Evolutionary conservation across 306 rosid genomes (phyloP).

Genomic region (Styphnolobium japonicum): DNA sequence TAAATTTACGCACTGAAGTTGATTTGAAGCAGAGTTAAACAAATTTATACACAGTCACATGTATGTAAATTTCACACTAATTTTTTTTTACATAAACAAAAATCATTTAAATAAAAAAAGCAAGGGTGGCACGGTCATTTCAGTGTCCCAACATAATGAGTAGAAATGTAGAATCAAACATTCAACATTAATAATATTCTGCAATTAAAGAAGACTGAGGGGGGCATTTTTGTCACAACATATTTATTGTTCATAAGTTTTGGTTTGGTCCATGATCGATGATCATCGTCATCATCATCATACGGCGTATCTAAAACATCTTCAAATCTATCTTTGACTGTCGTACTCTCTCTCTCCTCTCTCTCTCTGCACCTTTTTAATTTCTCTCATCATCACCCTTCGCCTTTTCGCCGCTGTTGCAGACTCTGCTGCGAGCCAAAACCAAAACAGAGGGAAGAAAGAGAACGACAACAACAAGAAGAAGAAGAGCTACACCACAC

Average conservation of each 20-base stretch:
- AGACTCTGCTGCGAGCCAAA: slow-evolving; percentile 30
- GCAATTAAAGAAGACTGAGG: slow-evolving; percentile 21
- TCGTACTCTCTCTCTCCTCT: slow-evolving; percentile 45
- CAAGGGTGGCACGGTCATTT: neutral
- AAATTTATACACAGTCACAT: too few relatives aligned
- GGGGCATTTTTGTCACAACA: slow-evolving; percentile 32
- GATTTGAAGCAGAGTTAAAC: too few relatives aligned
- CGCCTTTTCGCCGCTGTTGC: slow-evolving; percentile 76
- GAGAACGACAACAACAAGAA: neutral
- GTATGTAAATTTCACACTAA: too few relatives aligned
- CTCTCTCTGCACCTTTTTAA: slow-evolving; percentile 23
- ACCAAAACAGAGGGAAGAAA: neutral
- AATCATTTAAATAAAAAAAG: too few relatives aligned
- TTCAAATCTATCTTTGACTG: slow-evolving; percentile 85
- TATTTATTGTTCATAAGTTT: neutral
- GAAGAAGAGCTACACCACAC: too few relatives aligned
- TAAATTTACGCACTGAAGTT: too few relatives aligned
- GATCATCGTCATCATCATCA: slow-evolving; percentile 6
- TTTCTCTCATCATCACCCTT: slow-evolving; percentile 41
- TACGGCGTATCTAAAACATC: slow-evolving; percentile 47
- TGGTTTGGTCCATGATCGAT: slow-evolving; percentile 21
- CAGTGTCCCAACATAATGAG: neutral
- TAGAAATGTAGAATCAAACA: neutral
- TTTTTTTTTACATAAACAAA: too few relatives aligned
- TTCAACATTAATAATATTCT: neutral